Percentiles rank a stretch among this genome's conserved stretches.
These are phyloP conservation scores for Pseudopithomyces chartarum DNA, from an alignment of 2,329 filamentous ascomycete genomes.

Conservation along the genomic window DNA sequence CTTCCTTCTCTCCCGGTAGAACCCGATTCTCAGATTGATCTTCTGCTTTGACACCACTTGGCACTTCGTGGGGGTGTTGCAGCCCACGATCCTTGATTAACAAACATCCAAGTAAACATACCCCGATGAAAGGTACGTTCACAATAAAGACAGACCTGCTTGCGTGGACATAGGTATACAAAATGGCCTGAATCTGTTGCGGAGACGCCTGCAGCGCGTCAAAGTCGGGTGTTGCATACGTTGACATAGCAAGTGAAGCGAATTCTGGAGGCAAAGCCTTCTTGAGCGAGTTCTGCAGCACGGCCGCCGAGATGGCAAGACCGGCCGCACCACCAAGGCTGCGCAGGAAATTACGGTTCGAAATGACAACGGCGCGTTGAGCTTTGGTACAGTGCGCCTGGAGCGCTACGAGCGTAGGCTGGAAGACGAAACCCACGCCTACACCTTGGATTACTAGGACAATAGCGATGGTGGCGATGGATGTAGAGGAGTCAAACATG, in stretches of 20 bases:
- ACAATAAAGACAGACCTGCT: constrained; percentile 62
- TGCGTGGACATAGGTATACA: constrained; percentile 59
- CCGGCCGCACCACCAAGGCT: constrained; percentile 63
- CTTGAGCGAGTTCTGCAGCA: constrained; percentile 23
- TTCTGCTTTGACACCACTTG: too few relatives aligned
- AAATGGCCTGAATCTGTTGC: constrained; percentile 40
- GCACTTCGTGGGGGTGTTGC: constrained; percentile 31
- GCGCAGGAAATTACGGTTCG: constrained; percentile 66
- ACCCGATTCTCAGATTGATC: too few relatives aligned
- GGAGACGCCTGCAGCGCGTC: constrained; percentile 10
- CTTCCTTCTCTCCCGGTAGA: too few relatives aligned
- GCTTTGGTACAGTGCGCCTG: constrained; percentile 58
- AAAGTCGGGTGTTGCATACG: constrained; percentile 20
- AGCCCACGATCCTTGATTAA: constrained; percentile 58
- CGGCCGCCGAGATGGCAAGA: constrained; percentile 52
- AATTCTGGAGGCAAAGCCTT: constrained; percentile 20
- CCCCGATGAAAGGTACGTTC: constrained; percentile 59
- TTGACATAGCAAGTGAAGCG: constrained; percentile 10
- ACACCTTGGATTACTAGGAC: constrained; percentile 55
- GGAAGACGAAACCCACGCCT: constrained; percentile 57
- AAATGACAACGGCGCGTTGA: constrained; percentile 66
- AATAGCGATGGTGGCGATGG: constrained; percentile 54
- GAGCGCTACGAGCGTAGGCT: constrained; percentile 61
- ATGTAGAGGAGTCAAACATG: constrained; percentile 52
- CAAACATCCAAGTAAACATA: constrained; percentile 56